Percentiles rank a stretch among this genome's conserved stretches.
phyloP scores from a whole-genome alignment of 1,284 basidiomycete species.

The Ustilago nuda region DNA sequence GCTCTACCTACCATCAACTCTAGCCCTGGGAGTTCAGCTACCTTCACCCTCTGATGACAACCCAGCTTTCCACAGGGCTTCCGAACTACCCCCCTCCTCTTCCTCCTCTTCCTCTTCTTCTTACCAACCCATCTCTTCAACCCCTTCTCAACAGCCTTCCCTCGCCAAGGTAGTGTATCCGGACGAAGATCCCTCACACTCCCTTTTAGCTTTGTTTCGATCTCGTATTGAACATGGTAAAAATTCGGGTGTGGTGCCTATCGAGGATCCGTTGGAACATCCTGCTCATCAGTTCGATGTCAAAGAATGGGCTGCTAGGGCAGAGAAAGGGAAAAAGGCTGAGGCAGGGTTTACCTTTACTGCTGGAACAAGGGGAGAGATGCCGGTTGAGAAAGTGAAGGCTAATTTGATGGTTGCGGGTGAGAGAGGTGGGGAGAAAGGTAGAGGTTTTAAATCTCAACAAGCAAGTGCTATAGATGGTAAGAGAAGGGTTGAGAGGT shows the following conservation, averaged over 20 bases:
- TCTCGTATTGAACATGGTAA: background rate
- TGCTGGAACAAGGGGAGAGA: background rate
- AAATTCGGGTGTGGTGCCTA: background rate
- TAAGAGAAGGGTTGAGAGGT: slow-evolving; percentile 1
- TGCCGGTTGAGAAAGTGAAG: slow-evolving; percentile 6
- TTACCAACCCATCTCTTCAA: background rate
- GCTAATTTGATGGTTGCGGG: background rate
- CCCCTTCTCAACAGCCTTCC: background rate
- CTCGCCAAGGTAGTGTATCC: slow-evolving; percentile 1
- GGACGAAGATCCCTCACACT: slow-evolving; percentile 18
- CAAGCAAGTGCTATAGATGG: background rate
- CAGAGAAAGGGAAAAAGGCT: background rate
- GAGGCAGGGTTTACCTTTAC: background rate
- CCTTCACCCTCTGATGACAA: background rate
- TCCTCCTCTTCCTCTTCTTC: background rate
- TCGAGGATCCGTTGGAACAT: slow-evolving; percentile 4
- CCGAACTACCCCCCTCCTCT: background rate
- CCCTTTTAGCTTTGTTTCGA: slow-evolving; percentile 11
- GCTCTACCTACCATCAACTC: too few species aligned
- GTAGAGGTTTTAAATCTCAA: background rate
- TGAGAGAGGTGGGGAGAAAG: background rate
- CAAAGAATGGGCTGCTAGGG: background rate
- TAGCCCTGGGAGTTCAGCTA: background rate
- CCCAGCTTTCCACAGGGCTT: background rate
- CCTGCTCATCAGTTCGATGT: background rate